A percentile compares a stretch with the other conserved stretches of the same genome.
Conservation (phyloP, 2,329 filamentous ascomycete genomes). For the Nemania sp. region DNA sequence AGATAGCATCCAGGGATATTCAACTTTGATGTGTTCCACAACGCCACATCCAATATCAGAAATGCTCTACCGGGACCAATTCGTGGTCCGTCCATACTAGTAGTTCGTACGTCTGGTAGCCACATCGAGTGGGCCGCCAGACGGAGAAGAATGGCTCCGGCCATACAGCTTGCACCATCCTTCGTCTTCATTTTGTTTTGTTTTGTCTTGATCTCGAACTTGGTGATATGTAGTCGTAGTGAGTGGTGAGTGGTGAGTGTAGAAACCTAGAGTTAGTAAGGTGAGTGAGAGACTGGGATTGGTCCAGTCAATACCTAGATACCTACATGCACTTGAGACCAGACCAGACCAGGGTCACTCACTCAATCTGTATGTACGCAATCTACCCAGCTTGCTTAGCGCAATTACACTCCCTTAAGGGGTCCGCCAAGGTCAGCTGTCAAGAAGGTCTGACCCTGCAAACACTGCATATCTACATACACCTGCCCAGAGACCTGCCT, state of each 20-base stretch:
- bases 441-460: too few relatives aligned
- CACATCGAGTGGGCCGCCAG: not conserved
- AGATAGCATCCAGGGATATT: not conserved
- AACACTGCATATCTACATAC: not conserved
- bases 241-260: conserved; percentile 14
- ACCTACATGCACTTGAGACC: too few relatives aligned
- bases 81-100: not conserved
- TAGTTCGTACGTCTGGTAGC: not conserved
- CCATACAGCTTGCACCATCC: conserved; percentile 2
- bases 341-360: not conserved
- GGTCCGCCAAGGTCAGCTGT: not conserved
- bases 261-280: conserved; percentile 12
- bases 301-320: not conserved
- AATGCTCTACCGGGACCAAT: not conserved
- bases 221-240: not conserved
- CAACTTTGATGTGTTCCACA: conserved; percentile 4
- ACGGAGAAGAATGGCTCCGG: not conserved
- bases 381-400: conserved; percentile 2
- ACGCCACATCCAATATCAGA: not conserved
- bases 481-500: too few relatives aligned
- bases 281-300: not conserved
- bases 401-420: conserved; percentile 1
- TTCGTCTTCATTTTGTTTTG: not conserved
- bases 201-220: not conserved
- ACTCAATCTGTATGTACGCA: not conserved